A percentile compares a stretch with the other conserved stretches of the same genome.
Conservation (phyloP, 306 rosid species). For the Quercus berberidifolia region DNA sequence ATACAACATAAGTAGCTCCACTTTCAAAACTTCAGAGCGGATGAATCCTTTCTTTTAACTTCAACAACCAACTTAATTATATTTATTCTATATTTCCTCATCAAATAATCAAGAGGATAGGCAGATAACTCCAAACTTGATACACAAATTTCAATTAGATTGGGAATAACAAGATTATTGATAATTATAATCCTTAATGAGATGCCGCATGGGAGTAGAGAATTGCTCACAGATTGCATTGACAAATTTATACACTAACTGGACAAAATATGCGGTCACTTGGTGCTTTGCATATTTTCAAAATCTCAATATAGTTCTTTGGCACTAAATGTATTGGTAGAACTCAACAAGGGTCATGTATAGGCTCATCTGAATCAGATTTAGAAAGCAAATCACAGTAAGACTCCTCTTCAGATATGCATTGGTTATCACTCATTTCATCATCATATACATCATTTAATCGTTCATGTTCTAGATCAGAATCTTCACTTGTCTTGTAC, state of each 20-base stretch:
- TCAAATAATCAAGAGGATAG: background rate
- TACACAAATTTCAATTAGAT: background rate
- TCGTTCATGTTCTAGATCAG: constrained; percentile 15
- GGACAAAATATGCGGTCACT: background rate
- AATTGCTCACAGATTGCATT: background rate
- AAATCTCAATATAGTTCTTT: background rate
- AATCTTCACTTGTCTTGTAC: constrained; percentile 35
- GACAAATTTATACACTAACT: background rate
- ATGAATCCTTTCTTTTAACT: background rate
- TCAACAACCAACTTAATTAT: background rate
- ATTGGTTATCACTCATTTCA: background rate
- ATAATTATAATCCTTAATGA: background rate
- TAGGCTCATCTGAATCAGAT: constrained; percentile 31
- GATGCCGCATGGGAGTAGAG: background rate
- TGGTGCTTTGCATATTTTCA: background rate
- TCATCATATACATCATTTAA: constrained; percentile 6
- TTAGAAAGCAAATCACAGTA: constrained; percentile 25
- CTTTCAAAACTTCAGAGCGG: background rate
- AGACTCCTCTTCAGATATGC: constrained; percentile 31
- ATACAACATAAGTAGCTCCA: background rate
- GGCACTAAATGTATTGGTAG: background rate
- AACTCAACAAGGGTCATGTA: constrained; percentile 12
- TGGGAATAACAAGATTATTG: background rate
- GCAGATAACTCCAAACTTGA: background rate
- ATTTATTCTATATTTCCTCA: background rate